Conservation (phyloP, 805 yeast genomes). For the Metschnikowia picachoensis region DNA sequence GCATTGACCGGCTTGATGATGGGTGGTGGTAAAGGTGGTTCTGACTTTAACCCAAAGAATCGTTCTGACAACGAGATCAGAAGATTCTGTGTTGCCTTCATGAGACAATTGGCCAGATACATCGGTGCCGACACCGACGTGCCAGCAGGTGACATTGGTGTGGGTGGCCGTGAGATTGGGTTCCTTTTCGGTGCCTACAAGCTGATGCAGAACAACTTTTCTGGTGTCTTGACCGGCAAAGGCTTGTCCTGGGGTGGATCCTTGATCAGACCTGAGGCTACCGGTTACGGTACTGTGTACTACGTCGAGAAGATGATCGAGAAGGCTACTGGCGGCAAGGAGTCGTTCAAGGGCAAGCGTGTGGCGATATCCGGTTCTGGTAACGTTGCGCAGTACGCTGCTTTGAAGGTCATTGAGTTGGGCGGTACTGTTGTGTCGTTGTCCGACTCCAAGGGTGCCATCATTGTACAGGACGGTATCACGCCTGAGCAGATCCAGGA, state of each 20-base stretch:
- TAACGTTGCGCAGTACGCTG: conserved; percentile 99
- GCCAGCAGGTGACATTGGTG: conserved; percentile 99
- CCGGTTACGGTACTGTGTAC: conserved; percentile 97
- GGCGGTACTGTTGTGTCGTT: conserved; percentile 94
- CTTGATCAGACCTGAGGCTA: conserved; percentile 97
- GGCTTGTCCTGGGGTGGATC: conserved; percentile 99
- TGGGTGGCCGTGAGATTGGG: conserved; percentile 95
- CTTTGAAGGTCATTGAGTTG: conserved; percentile 92
- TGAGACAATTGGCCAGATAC: conserved; percentile 93
- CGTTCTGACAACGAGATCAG: conserved; percentile 90
- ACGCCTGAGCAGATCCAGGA: conserved; percentile 74
- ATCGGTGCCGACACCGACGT: conserved; percentile 97
- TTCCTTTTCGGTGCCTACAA: conserved; percentile 97
- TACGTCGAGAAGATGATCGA: conserved; percentile 97
- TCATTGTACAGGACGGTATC: conserved; percentile 76
- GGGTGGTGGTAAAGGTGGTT: conserved; percentile 99
- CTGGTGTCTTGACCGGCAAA: conserved; percentile 97
- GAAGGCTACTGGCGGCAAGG: conserved; percentile 85
- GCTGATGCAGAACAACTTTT: conserved; percentile 84
- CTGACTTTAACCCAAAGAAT: conserved; percentile 97
- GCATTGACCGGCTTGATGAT: conserved; percentile 95
- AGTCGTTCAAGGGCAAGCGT: conserved; percentile 85
- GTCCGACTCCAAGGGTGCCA: conserved; percentile 92
- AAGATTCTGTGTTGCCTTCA: conserved; percentile 93
- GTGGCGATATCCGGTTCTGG: conserved; percentile 98